Conservation (phyloP, 768 basidiomycete genomes). For the Clitopilus passeckerianus region DNA sequence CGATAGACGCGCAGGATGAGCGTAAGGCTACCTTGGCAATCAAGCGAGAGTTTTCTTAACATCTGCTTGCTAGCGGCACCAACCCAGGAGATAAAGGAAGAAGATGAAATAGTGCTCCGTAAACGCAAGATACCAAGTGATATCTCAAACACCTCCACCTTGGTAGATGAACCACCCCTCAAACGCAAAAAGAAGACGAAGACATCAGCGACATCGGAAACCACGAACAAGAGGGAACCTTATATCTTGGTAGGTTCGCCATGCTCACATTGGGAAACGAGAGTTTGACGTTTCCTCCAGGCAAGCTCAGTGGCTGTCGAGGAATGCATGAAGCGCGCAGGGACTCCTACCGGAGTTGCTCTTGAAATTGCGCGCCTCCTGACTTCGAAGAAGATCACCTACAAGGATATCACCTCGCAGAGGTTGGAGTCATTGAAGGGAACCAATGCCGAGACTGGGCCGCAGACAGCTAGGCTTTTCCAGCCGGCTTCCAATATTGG, state of each 20-base stretch:
- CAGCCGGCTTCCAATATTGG: background rate
- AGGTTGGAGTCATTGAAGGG: slow-evolving; percentile 22
- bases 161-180: slow-evolving; percentile 4
- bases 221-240: slow-evolving; percentile 2
- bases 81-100: background rate
- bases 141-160: slow-evolving; percentile 9
- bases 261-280: background rate
- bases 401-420: slow-evolving; percentile 20
- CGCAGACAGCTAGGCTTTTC: slow-evolving; percentile 14
- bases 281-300: slow-evolving; percentile 4
- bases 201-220: background rate
- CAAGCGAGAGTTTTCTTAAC: too few relatives aligned
- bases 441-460: slow-evolving; percentile 24
- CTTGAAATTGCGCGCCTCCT: slow-evolving; percentile 47
- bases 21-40: too few relatives aligned
- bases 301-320: slow-evolving; percentile 9
- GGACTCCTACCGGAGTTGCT: slow-evolving; percentile 35
- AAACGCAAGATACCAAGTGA: slow-evolving; percentile 17
- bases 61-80: background rate
- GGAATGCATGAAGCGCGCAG: slow-evolving; percentile 10
- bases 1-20: background rate
- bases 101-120: background rate
- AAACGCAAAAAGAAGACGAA: background rate
- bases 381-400: slow-evolving; percentile 16
- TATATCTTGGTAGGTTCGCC: slow-evolving; percentile 15